These are phyloP conservation scores for Suillus lakei DNA, from an alignment of 768 basidiomycete genomes.

Conservation along the genomic window DNA sequence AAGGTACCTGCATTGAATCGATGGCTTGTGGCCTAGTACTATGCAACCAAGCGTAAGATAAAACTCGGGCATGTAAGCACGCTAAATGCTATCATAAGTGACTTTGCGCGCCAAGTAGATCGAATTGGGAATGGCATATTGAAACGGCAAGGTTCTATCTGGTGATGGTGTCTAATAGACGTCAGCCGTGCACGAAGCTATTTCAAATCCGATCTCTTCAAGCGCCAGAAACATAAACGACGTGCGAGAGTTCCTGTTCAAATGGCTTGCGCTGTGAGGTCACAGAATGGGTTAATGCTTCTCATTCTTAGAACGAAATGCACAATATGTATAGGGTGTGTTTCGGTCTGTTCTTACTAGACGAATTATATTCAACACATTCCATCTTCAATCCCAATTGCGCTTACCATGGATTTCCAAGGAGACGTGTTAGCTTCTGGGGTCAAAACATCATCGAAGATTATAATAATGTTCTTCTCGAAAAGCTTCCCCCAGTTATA, in stretches of 20 bases:
- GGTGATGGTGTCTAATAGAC: too few relatives aligned
- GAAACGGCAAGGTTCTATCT: too few relatives aligned
- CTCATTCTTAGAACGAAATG: neutral
- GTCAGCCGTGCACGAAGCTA: too few relatives aligned
- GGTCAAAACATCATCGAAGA: conserved; percentile 15
- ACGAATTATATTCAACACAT: neutral
- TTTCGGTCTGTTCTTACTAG: too few relatives aligned
- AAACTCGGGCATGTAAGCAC: neutral
- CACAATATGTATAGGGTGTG: neutral
- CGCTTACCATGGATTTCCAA: conserved; percentile 11
- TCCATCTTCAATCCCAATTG: neutral
- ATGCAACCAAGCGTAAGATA: neutral
- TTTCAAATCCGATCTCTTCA: too few relatives aligned
- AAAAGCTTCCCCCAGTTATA: conserved; percentile 14
- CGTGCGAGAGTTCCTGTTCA: neutral
- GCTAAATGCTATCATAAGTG: neutral
- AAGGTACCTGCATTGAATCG: neutral
- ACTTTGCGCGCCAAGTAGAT: neutral
- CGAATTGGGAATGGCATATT: too few relatives aligned
- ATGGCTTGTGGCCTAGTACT: too few relatives aligned
- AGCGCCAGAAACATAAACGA: too few relatives aligned
- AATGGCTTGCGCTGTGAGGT: neutral
- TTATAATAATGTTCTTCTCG: conserved; percentile 13
- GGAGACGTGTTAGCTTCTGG: conserved; percentile 19
- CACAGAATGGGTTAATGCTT: neutral